Base-by-base conservation (phyloP, 2,329 filamentous ascomycete species). In the Canariomyces notabilis region DNA sequence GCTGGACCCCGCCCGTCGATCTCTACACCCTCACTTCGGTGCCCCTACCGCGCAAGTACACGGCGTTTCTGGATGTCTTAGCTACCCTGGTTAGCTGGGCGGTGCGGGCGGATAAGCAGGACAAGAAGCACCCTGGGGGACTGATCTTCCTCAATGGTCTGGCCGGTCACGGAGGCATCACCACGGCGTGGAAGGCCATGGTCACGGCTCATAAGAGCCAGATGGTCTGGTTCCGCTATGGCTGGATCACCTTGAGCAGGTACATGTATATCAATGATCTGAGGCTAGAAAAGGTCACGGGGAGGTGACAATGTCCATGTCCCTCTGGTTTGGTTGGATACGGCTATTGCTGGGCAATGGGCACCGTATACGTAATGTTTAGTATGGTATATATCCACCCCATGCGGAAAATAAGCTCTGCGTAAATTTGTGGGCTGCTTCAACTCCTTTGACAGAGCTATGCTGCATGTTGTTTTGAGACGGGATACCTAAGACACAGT, bases 181-280 rank as follows among this genome's bases (percentile, higher is more conserved):
- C 63, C 8, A 72, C 75, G 22, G 91, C 88, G 6, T 85, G 90
- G 70, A 76, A 72, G 44, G 90, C 93, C 23, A 98, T 98, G 93
- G 89, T 87, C 2, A 75, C 77, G 44, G 91, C 87, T 21, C 93
- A 98, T 71, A 75, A 82, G 68, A 96, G 89, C 66, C 93, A 98
- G 75, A 98, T 98, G 93, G 80, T 87, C 31, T 98, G 93, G 93
- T 98, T 97, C 63, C 80, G 93, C 6, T 97, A 89, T 79, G 88
- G 89, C 2, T 98, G 90, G 89, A 95, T 98, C 61, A 76, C 80
- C 0, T 64, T 95, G 47, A 93, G 89, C 60, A 76, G 93, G 50
- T 98, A 97, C 68, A 97, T 98, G 93, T 78, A 89, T 47, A 78
- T 97, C 23, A 98, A 98, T 67, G 90, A 97, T 64, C 63, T 98